Evolutionary conservation across 768 basidiomycete species (phyloP), one percentile per base, ranked within the genome.

Genomic region (Termitomyces sp.): DNA sequence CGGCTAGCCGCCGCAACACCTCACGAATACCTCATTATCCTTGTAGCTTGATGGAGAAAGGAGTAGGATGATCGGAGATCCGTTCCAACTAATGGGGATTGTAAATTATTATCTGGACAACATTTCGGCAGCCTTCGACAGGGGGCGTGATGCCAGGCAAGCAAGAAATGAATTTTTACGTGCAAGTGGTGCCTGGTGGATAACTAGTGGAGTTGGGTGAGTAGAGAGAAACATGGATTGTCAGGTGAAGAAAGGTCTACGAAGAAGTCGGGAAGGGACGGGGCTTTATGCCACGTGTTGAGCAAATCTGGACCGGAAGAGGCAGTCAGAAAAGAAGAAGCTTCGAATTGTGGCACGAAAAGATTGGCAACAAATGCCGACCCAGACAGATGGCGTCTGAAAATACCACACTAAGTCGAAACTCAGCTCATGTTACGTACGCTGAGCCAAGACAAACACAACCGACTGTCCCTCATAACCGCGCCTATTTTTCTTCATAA

Each of bases 371-470:
- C 50, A 62, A 63, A 50, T 53, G 48, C 57, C 46, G 64, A 58
- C 60, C 64, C 66, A 64, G 62, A 54, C 33, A 56, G 58, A 56
- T 59, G 68, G 64, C 63, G 42, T 19, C 1, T 28, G 30, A 50
- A 49, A 50, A 56, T 12, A 50, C 48, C 21, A 4, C 12, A 57
- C 62, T 60, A 65, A 66, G 63, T 68, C 69, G 67, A 68, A 69
- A 68, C 62, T 66, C 55, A 64, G 65, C 52, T 35, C 26, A 57
- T 60, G 55, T 71, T 72, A 71, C 70, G 70, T 71, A 68, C 62
- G 61, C 64, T 54, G 61, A 61, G 70, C 65, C 68, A 70, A 69
- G 71, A 64, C 65, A 67, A 66, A 66, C 67, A 64, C 60, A 65
- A 53, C 31, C 30, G 14, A 3, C 21, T 37, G 46, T 37, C 55